Evolutionary conservation across 208 protist genomes (phyloP).

Genomic region (Kentomonas sorsogonicus): DNA sequence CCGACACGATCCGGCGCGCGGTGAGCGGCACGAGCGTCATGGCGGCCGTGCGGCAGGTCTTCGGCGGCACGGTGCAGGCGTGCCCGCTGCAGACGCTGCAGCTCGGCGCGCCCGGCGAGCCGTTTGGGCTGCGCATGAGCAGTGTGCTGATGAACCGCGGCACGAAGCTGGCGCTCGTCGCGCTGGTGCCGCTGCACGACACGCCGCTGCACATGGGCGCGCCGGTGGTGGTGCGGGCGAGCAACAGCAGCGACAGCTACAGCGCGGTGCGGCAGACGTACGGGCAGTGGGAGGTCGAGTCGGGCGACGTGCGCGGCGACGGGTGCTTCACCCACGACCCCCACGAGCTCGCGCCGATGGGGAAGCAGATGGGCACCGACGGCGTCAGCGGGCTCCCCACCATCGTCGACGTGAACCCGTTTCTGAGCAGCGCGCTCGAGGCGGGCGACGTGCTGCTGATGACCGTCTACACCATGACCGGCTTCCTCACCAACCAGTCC

Average conservation of each 20-base stretch:
- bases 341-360: constrained; percentile 58
- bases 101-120: constrained; percentile 54
- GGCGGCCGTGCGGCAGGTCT: constrained; percentile 79
- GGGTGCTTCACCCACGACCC: constrained; percentile 73
- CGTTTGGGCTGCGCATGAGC: constrained; percentile 69
- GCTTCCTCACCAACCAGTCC: constrained; percentile 71
- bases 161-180: constrained; percentile 73
- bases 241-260: constrained; percentile 66
- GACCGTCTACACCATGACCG: constrained; percentile 83
- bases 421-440: constrained; percentile 60
- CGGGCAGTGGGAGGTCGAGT: constrained; percentile 81
- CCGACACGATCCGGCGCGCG: constrained; percentile 49
- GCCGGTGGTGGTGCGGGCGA: constrained; percentile 64
- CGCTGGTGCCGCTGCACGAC: constrained; percentile 75
- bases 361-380: constrained; percentile 54
- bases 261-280: constrained; percentile 62
- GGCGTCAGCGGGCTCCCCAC: constrained; percentile 47
- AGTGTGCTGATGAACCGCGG: constrained; percentile 73
- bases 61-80: constrained; percentile 61
- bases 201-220: constrained; percentile 70
- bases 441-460: constrained; percentile 73
- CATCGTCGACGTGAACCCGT: constrained; percentile 69
- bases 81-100: constrained; percentile 63
- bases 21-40: constrained; percentile 79
- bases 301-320: constrained; percentile 55